Conservation (phyloP, 2,329 filamentous ascomycete genomes). For the Neofusicoccum cordaticola region DNA sequence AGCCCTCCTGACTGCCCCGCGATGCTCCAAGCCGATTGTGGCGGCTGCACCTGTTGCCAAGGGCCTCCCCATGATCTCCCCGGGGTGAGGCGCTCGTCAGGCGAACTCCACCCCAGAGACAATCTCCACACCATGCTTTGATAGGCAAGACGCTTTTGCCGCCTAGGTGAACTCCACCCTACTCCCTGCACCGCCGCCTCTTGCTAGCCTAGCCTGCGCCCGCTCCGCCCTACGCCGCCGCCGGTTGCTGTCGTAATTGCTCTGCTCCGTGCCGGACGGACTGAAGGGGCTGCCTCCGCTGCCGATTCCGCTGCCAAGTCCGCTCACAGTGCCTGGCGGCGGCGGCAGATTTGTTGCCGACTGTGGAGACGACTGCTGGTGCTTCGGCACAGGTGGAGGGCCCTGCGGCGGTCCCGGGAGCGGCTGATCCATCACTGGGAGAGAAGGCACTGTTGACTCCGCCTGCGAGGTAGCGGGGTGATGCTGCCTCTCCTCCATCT, state of each 20-base stretch:
- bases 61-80: background rate
- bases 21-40: background rate
- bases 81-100: slow-evolving; percentile 22
- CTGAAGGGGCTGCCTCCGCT: slow-evolving; percentile 29
- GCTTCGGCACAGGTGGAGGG: slow-evolving; percentile 23
- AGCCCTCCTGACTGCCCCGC: background rate
- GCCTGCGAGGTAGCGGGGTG: slow-evolving; percentile 24
- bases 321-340: slow-evolving; percentile 4
- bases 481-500: slow-evolving; percentile 19
- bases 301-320: slow-evolving; percentile 28
- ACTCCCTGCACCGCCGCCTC: slow-evolving; percentile 23
- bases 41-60: background rate
- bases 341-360: background rate
- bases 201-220: slow-evolving; percentile 33
- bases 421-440: slow-evolving; percentile 3
- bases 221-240: slow-evolving; percentile 38
- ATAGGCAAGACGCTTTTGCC: slow-evolving; percentile 4
- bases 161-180: slow-evolving; percentile 39
- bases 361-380: slow-evolving; percentile 14
- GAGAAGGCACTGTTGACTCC: slow-evolving; percentile 19
- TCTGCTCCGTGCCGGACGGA: slow-evolving; percentile 36
- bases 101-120: slow-evolving; percentile 40
- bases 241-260: slow-evolving; percentile 39
- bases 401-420: slow-evolving; percentile 30
- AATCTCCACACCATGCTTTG: slow-evolving; percentile 31